Conservation (phyloP, 148 eudicot genomes). For the Simmondsia chinensis region DNA sequence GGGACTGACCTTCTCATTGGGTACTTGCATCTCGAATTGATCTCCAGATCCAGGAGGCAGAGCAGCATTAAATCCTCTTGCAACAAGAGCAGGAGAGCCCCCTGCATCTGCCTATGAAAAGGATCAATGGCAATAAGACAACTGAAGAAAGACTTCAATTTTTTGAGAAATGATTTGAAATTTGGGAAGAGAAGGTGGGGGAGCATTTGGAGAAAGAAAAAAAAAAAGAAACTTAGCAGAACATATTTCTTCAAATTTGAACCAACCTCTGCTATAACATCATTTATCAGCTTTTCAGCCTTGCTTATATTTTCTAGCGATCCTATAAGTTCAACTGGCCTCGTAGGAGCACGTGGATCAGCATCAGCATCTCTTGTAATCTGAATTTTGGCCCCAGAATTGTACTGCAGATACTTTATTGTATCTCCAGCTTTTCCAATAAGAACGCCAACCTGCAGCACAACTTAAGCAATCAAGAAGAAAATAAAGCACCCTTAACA, state of each 20-base stretch:
- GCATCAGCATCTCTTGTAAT: conserved; percentile 88
- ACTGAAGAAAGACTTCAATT: background rate
- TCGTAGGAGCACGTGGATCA: conserved; percentile 52
- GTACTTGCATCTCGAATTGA: conserved; percentile 78
- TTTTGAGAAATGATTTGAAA: background rate
- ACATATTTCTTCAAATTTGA: background rate
- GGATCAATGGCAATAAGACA: background rate
- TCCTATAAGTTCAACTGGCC: conserved; percentile 85
- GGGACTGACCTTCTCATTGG: conserved; percentile 86
- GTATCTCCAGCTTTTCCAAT: conserved; percentile 97
- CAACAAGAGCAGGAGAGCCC: conserved; percentile 93
- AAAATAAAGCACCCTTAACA: background rate
- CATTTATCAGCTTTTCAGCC: conserved; percentile 84
- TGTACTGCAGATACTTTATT: conserved; percentile 59
- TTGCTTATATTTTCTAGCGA: conserved; percentile 50
- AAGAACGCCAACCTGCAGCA: conserved; percentile 89
- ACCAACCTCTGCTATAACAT: conserved; percentile 92
- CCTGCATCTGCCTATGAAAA: conserved; percentile 89
- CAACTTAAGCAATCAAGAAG: conserved; percentile 2
- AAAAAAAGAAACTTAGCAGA: background rate
- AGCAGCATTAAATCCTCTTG: conserved; percentile 65
- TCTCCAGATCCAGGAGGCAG: conserved; percentile 65
- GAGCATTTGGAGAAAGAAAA: no score
- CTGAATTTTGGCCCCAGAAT: conserved; percentile 96
- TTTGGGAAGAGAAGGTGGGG: background rate